Evolutionary conservation across 768 basidiomycete genomes (phyloP).

Genomic region (Steccherinum ochraceum): DNA sequence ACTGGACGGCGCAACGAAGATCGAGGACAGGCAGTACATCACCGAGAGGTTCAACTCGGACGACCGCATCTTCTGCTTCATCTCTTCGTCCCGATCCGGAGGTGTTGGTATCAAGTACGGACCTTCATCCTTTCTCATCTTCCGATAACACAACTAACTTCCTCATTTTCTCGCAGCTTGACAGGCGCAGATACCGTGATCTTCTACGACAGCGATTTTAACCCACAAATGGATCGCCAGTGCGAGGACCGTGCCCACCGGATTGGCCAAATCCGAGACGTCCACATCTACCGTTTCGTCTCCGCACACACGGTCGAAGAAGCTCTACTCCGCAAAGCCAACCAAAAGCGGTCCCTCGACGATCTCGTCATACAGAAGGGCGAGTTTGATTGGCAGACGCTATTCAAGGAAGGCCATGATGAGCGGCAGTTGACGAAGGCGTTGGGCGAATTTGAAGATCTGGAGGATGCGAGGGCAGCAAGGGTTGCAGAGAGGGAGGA

Average conservation of each 20-base stretch:
- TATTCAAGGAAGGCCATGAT: constrained; percentile 39
- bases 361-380: constrained; percentile 90
- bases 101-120: constrained; percentile 93
- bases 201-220: constrained; percentile 97
- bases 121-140: not conserved
- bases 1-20: constrained; percentile 92
- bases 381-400: constrained; percentile 89
- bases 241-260: constrained; percentile 97
- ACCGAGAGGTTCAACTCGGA: constrained; percentile 86
- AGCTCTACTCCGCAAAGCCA: constrained; percentile 94
- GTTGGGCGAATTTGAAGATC: constrained; percentile 82
- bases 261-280: constrained; percentile 96
- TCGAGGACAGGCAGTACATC: constrained; percentile 89
- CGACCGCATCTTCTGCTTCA: constrained; percentile 79
- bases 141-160: constrained; percentile 3
- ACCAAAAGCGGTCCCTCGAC: constrained; percentile 91
- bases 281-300: constrained; percentile 94
- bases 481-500: constrained; percentile 70
- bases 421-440: constrained; percentile 63
- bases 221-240: constrained; percentile 96
- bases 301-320: constrained; percentile 90
- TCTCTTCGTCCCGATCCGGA: constrained; percentile 72
- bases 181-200: constrained; percentile 93
- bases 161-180: constrained; percentile 39
- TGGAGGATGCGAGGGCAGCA: constrained; percentile 81